A percentile compares a stretch with the other conserved stretches of the same genome.
Conservation (phyloP, 176 grass and related monocot genomes). For the Triticum monococcum region DNA sequence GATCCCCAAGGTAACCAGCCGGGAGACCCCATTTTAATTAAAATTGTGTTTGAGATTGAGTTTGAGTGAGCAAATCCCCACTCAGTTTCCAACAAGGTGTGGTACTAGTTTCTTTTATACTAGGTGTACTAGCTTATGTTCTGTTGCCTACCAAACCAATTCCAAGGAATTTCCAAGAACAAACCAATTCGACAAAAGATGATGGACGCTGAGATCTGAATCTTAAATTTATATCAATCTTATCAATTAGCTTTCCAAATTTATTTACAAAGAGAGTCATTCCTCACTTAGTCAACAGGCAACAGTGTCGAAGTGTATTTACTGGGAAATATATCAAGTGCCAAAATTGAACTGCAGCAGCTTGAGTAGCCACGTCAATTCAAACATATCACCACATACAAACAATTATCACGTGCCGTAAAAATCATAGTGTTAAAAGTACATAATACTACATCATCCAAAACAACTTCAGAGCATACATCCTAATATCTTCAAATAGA, state of each 20-base stretch:
- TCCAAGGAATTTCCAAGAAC: background rate
- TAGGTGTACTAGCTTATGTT: background rate
- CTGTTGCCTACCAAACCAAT: background rate
- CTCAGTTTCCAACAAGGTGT: background rate
- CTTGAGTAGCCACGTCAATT: constrained; percentile 20
- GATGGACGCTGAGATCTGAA: background rate
- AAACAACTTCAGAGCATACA: background rate
- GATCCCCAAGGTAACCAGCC: background rate
- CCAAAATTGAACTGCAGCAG: background rate
- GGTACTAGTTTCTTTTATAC: background rate
- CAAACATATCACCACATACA: background rate
- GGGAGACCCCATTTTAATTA: background rate
- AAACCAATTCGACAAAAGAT: background rate
- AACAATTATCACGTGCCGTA: background rate
- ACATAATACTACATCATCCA: background rate
- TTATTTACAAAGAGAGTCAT: background rate
- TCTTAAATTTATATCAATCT: background rate
- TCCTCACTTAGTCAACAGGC: no score
- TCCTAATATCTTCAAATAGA: background rate
- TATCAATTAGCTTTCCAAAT: background rate
- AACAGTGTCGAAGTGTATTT: constrained; percentile 10
- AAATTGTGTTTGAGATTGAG: background rate
- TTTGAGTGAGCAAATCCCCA: background rate
- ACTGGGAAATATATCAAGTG: background rate
- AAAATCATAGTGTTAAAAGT: background rate